Percentiles rank a stretch among this genome's conserved stretches.
phyloP scores from a whole-genome alignment of 495 filamentous ascomycete genomes.

The Penicillium antarcticum region DNA sequence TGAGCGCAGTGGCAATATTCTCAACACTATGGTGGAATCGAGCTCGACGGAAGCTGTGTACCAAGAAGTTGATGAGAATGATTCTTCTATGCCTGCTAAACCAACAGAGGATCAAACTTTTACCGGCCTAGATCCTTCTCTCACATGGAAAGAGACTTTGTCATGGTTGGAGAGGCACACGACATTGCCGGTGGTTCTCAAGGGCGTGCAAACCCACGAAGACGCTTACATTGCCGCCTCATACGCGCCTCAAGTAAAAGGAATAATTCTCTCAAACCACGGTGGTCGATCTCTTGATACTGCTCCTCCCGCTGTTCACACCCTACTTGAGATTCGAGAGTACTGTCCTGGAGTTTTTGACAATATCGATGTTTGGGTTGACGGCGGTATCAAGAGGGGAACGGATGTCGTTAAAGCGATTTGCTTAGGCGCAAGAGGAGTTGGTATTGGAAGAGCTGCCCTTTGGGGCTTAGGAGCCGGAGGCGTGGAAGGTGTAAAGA shows the following conservation, averaged over 20 bases:
- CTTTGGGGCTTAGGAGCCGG: conserved; percentile 80
- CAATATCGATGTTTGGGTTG: conserved; percentile 76
- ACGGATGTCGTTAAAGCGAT: conserved; percentile 89
- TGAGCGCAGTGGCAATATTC: conserved; percentile 54
- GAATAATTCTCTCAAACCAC: conserved; percentile 82
- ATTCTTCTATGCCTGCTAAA: conserved; percentile 32
- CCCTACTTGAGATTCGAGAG: conserved; percentile 78
- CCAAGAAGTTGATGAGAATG: conserved; percentile 29
- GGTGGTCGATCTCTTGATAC: conserved; percentile 85
- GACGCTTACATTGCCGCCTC: conserved; percentile 76
- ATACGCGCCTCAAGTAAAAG: conserved; percentile 65
- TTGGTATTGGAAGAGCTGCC: conserved; percentile 77
- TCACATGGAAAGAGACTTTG: conserved; percentile 80
- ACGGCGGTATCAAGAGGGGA: conserved; percentile 82
- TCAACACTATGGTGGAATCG: conserved; percentile 33
- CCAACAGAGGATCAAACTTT: conserved; percentile 57
- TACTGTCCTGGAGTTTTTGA: conserved; percentile 82
- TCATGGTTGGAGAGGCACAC: conserved; percentile 76
- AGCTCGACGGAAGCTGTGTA: conserved; percentile 38
- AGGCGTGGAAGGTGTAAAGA: conserved; percentile 74
- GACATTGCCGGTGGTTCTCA: conserved; percentile 75
- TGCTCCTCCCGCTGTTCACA: conserved; percentile 80
- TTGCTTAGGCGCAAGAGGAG: conserved; percentile 77
- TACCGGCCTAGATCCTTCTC: conserved; percentile 70
- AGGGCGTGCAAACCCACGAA: conserved; percentile 89